phyloP scores from a whole-genome alignment of 345 rosid species.

The sweet orange (Citrus sinensis) region DNA sequence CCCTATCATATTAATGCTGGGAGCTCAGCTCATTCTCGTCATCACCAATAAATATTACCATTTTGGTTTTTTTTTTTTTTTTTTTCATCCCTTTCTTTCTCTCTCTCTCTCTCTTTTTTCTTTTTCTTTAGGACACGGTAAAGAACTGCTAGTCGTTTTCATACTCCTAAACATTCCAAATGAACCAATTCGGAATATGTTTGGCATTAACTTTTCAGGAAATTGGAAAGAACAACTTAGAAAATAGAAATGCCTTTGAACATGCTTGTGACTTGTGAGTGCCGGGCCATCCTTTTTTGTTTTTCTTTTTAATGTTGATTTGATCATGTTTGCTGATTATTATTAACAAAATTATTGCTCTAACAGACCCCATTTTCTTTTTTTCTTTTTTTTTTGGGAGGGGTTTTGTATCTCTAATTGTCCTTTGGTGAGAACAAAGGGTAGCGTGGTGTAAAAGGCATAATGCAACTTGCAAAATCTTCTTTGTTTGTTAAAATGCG shows the following conservation, averaged over 20 bases:
- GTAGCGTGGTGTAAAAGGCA: neutral
- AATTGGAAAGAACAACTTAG: neutral
- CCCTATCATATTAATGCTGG: neutral
- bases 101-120: too few species aligned
- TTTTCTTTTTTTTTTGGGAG: too few species aligned
- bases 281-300: neutral
- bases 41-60: neutral
- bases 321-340: neutral
- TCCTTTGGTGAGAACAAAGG: neutral
- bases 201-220: neutral
- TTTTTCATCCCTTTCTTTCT: too few species aligned
- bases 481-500: neutral
- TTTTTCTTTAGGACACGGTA: neutral
- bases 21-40: neutral
- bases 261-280: neutral
- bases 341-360: neutral
- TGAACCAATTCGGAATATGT: neutral
- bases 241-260: neutral
- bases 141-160: neutral
- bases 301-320: too few species aligned
- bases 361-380: neutral
- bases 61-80: neutral
- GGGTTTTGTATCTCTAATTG: neutral
- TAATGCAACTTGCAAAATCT: neutral
- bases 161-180: neutral